Evolutionary conservation across 805 yeast species (phyloP).

Genomic region (Metschnikowia colocasiae): DNA sequence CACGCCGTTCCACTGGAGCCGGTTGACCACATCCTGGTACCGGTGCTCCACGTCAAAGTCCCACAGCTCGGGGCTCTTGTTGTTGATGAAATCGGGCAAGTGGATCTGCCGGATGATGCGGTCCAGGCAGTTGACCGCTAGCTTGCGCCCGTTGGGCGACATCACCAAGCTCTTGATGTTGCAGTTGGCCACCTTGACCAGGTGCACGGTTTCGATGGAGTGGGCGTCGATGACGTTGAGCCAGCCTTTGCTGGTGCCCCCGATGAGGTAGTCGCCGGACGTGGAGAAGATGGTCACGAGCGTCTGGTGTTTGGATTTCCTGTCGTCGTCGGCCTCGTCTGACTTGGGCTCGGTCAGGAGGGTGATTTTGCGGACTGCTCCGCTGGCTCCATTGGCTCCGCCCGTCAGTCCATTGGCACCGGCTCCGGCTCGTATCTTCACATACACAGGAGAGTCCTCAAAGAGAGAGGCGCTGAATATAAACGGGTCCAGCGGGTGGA

Average conservation of each 20-base stretch:
- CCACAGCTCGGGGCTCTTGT: slow-evolving; percentile 31
- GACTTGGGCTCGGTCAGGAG: slow-evolving; percentile 19
- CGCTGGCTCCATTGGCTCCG: not conserved
- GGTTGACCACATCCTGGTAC: slow-evolving; percentile 87
- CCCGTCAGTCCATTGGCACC: too few relatives aligned
- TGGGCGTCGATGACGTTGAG: slow-evolving; percentile 46
- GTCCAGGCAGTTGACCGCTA: slow-evolving; percentile 77
- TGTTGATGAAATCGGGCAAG: slow-evolving; percentile 42
- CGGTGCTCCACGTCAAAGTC: slow-evolving; percentile 69
- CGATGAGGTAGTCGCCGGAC: slow-evolving; percentile 52
- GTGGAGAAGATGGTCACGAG: slow-evolving; percentile 50
- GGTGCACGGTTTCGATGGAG: slow-evolving; percentile 37
- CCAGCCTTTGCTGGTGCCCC: slow-evolving; percentile 83
- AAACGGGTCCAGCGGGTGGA: slow-evolving; percentile 47
- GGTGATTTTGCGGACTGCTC: not conserved
- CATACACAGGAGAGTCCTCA: slow-evolving; percentile 58
- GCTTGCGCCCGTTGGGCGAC: slow-evolving; percentile 53
- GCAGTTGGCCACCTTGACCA: slow-evolving; percentile 59
- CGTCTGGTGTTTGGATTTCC: slow-evolving; percentile 37
- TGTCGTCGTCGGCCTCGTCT: slow-evolving; percentile 8
- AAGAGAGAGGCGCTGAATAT: slow-evolving; percentile 60
- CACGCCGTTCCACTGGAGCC: slow-evolving; percentile 84
- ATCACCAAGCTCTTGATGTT: slow-evolving; percentile 67
- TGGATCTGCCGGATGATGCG: slow-evolving; percentile 63
- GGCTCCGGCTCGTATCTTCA: slow-evolving; percentile 21